Evolutionary conservation across 768 basidiomycete species (phyloP).

Genomic region (Rhizopogon vulgaris): DNA sequence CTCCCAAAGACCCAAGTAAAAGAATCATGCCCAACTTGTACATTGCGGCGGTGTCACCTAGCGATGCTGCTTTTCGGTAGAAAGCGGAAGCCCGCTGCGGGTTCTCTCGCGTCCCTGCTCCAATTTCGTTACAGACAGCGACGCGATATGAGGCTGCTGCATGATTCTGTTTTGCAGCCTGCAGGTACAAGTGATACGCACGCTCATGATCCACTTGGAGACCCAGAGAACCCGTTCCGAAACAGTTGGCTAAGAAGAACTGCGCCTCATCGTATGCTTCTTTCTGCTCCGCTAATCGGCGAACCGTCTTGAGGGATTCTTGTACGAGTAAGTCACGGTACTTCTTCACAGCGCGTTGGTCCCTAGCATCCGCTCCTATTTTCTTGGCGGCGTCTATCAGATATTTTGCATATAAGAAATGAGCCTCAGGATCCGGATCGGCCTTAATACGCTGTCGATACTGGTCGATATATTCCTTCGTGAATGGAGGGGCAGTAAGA

Average conservation of each 20-base stretch:
- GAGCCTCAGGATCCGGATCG: conserved; percentile 97
- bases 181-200: conserved; percentile 94
- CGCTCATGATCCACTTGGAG: conserved; percentile 95
- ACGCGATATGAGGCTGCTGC: conserved; percentile 93
- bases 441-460: conserved; percentile 96
- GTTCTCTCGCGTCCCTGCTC: conserved; percentile 90
- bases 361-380: conserved; percentile 65
- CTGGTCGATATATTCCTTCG: conserved; percentile 95
- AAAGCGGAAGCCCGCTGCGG: conserved; percentile 87
- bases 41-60: conserved; percentile 98
- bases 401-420: conserved; percentile 97
- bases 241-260: conserved; percentile 96
- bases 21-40: conserved; percentile 99
- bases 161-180: conserved; percentile 97
- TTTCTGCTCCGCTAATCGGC: conserved; percentile 87
- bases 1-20: conserved; percentile 75
- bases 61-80: conserved; percentile 92
- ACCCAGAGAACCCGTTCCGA: conserved; percentile 94
- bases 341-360: conserved; percentile 81
- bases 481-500: conserved; percentile 78
- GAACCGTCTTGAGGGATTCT: conserved; percentile 89
- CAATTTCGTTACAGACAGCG: conserved; percentile 98
- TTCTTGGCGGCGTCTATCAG: conserved; percentile 97
- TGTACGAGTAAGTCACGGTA: conserved; percentile 83
- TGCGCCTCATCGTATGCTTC: conserved; percentile 94